Base-by-base conservation (phyloP, 176 grass and related monocot genomes). In the Musa itinerans region DNA sequence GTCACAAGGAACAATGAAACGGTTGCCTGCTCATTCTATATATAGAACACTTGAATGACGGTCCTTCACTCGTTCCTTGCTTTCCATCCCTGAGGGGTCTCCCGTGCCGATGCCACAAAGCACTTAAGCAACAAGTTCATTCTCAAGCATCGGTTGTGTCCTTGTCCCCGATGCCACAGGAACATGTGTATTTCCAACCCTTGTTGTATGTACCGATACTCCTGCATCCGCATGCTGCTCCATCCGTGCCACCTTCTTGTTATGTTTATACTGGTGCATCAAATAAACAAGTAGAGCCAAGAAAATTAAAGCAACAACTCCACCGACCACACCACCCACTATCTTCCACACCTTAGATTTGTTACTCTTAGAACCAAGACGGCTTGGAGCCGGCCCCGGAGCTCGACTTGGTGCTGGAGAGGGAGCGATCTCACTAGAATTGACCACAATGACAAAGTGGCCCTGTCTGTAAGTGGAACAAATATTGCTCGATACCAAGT, bases 391-490 rank as follows among this genome's bases (percentile, higher is more conserved):
- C 66, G 83, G 61, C 24, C 20, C 50, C 0, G 83, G 71, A 24
- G 79, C 12, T 25, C 78, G 53, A 70, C 76, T 5, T 16, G 90
- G 88, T 23, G 78, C 59, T 9, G 84, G 78, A 71, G 84, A 11
- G 74, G 90, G 84, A 92, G 79, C 71, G 62, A 87, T 29, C 50
- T 25, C 86, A 6, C 71, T 92, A 9, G 88, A 83, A 78, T 94
- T 99, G 29, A 92, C 86, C 76, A 91, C 96, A n/a, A 99, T 89
- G 0, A 89, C 86, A 20, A 99, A 83, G 81, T 99, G 96, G 26
- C 96, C 96, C 49, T 82, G 85, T 10, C 77, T 81, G 52, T 71
- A 86, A 1, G 78, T 83, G 2, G 72, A 53, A 74, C 96, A 99
- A 14, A 72, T 54, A 53, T 83, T 81, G 53, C 52, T 77, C 8